A percentile compares a stretch with the other conserved stretches of the same genome.
Evolutionary conservation across 202 grass and related monocot genomes (phyloP).

Genomic region (Carex arenaria): DNA sequence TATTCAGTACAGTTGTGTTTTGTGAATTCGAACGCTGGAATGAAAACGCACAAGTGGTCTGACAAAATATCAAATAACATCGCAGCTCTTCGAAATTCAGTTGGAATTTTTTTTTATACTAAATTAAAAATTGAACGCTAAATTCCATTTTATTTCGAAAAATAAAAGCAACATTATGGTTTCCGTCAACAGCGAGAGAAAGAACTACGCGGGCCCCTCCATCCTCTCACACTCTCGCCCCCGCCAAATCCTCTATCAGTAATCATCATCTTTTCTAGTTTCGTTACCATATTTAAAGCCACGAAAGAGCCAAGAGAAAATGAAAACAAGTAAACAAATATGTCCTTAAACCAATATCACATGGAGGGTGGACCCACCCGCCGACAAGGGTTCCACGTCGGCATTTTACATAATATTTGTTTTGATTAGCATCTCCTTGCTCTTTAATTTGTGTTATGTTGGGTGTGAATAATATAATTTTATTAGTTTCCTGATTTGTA

Average conservation of each 20-base stretch:
- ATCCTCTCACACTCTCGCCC: neutral
- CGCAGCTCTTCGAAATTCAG: too few relatives aligned
- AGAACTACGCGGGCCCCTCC: neutral
- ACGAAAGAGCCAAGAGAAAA: neutral
- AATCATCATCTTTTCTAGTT: neutral
- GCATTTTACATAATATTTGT: neutral
- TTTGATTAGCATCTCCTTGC: neutral
- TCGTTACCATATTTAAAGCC: neutral
- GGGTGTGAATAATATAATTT: too few relatives aligned
- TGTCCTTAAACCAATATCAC: constrained; percentile 12
- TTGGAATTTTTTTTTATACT: too few relatives aligned
- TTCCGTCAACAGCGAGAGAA: neutral
- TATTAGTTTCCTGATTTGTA: too few relatives aligned
- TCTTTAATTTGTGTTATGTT: too few relatives aligned
- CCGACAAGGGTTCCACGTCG: constrained; percentile 5
- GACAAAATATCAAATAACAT: too few relatives aligned
- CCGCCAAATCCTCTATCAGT: neutral
- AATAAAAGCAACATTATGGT: neutral
- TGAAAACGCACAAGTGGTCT: too few relatives aligned
- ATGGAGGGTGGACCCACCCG: constrained; percentile 11
- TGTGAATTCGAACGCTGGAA: too few relatives aligned
- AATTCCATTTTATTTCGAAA: neutral
- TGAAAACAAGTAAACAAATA: constrained; percentile 2
- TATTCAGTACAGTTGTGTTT: too few relatives aligned
- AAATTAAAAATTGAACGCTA: too few relatives aligned